These are phyloP conservation scores for Dioscorea dumetorum DNA, from an alignment of 106 monocot genomes.

Conservation along the genomic window DNA sequence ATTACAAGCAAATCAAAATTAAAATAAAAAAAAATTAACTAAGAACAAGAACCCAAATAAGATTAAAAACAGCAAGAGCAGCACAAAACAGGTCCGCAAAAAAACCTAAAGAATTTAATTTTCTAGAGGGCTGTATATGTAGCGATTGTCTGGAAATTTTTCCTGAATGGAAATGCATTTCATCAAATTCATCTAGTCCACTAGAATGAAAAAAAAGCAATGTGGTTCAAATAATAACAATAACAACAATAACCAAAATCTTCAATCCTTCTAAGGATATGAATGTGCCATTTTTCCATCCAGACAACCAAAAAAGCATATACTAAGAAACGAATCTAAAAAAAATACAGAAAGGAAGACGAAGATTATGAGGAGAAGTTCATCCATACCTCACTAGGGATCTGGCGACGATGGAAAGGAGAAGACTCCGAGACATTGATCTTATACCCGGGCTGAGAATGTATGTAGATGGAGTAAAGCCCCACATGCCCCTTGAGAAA, in stretches of 20 bases:
- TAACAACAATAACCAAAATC: not conserved
- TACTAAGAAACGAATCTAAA: not conserved
- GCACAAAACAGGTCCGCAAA: no score
- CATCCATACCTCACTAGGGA: slow-evolving; percentile 16
- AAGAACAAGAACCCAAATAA: no score
- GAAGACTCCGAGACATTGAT: slow-evolving; percentile 4
- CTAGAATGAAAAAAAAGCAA: not conserved
- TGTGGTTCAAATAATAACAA: not conserved
- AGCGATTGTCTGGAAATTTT: no score
- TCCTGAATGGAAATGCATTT: no score
- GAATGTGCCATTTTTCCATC: no score
- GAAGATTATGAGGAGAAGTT: not conserved
- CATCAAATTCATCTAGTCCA: no score
- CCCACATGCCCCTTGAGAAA: slow-evolving; percentile 13
- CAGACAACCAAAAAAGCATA: not conserved
- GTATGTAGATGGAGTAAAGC: slow-evolving; percentile 9
- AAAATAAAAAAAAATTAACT: no score
- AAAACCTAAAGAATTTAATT: no score
- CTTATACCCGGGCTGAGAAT: slow-evolving; percentile 4
- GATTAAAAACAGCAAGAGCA: no score
- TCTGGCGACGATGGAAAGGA: slow-evolving; percentile 15
- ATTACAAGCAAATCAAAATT: no score
- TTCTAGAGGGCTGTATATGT: no score
- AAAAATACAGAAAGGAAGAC: not conserved
- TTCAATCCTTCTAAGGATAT: not conserved